Evolutionary conservation across 2,329 filamentous ascomycete genomes (phyloP).

Genomic region (Aureobasidium namibiae): DNA sequence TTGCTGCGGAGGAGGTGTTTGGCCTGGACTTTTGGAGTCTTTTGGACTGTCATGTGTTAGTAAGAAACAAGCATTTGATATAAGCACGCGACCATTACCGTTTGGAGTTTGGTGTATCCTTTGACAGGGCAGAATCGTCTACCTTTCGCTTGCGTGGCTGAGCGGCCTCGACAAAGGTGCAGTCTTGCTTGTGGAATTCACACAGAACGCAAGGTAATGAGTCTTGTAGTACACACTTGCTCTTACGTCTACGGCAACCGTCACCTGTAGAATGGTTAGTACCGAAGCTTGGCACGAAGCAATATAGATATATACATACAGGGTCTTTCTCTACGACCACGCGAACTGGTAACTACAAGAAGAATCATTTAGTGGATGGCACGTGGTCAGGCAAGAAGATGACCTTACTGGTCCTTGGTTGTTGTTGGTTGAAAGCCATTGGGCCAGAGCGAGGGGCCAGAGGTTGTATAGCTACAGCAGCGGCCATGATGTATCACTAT

Average conservation of each 20-base stretch:
- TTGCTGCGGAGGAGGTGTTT: slow-evolving; percentile 8
- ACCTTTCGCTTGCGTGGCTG: slow-evolving; percentile 73
- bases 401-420: slow-evolving; percentile 19
- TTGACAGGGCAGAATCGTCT: slow-evolving; percentile 42
- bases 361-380: slow-evolving; percentile 18
- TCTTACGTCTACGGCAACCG: slow-evolving; percentile 64
- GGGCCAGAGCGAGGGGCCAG: slow-evolving; percentile 37
- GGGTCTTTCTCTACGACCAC: slow-evolving; percentile 31
- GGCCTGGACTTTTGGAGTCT: slow-evolving; percentile 7
- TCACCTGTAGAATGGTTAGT: slow-evolving; percentile 46
- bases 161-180: slow-evolving; percentile 69
- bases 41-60: slow-evolving; percentile 1
- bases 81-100: slow-evolving; percentile 15
- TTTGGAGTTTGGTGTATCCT: slow-evolving; percentile 19
- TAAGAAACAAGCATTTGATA: not conserved
- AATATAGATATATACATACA: slow-evolving; percentile 19
- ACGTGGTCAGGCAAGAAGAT: not conserved
- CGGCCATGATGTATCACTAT: slow-evolving; percentile 31
- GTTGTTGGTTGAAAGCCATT: slow-evolving; percentile 29
- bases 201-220: slow-evolving; percentile 66
- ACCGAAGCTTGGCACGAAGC: slow-evolving; percentile 33
- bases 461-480: slow-evolving; percentile 40
- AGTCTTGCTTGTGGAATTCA: slow-evolving; percentile 68
- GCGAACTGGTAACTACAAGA: slow-evolving; percentile 7
- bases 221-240: slow-evolving; percentile 71